These are phyloP conservation scores for Durotheca rogersii DNA, from an alignment of 495 filamentous ascomycete genomes.

Conservation along the genomic window DNA sequence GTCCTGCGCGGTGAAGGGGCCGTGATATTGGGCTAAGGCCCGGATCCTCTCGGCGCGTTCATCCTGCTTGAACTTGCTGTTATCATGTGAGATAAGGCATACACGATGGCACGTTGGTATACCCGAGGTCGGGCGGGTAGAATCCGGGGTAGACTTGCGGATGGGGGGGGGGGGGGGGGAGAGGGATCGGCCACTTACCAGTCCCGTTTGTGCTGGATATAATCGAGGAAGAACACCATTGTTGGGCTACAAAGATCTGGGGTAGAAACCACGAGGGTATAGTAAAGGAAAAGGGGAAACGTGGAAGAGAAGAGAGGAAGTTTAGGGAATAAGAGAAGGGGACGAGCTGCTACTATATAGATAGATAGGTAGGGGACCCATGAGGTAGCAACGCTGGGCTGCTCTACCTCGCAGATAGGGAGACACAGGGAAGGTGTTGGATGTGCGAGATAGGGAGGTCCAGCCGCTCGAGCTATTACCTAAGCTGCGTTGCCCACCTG, in stretches of 20 bases:
- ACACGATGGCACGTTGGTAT: too few relatives aligned
- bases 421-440: too few relatives aligned
- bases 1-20: constrained; percentile 60
- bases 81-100: constrained; percentile 8
- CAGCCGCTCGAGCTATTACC: too few relatives aligned
- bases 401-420: too few relatives aligned
- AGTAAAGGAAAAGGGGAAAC: background rate
- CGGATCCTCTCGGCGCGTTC: constrained; percentile 70
- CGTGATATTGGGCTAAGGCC: constrained; percentile 65
- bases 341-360: constrained; percentile 14
- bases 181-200: constrained; percentile 46
- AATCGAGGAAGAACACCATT: constrained; percentile 59
- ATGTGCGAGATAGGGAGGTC: too few relatives aligned
- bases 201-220: constrained; percentile 59
- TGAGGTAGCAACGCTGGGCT: too few relatives aligned
- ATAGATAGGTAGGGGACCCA: constrained; percentile 23
- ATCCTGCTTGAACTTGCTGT: constrained; percentile 75
- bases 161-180: background rate
- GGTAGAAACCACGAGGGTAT: background rate
- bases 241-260: constrained; percentile 13
- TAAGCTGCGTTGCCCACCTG: too few relatives aligned
- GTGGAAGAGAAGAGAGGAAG: background rate
- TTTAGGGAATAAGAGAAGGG: constrained; percentile 2
- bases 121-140: constrained; percentile 1
- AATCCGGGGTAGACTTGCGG: background rate